Percentiles rank a stretch among this genome's conserved stretches.
phyloP scores from a whole-genome alignment of 257 asterid genomes.

The Gentiana straminea region DNA sequence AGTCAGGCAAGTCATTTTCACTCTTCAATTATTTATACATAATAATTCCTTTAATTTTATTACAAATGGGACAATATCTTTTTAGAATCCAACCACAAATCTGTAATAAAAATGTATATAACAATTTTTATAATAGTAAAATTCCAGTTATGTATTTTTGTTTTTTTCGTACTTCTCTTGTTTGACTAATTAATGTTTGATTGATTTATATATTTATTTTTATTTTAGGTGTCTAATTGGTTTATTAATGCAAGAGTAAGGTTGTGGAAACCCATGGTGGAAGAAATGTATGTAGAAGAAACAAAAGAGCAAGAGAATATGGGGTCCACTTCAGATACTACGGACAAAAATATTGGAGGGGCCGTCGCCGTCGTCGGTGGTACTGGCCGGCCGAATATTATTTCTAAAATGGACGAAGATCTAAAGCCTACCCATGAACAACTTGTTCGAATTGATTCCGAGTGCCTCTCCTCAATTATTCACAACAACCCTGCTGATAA shows the following conservation, averaged over 20 bases:
- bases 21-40: conserved; percentile 11
- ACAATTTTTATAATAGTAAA: too few relatives aligned
- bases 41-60: conserved; percentile 11
- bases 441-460: conserved; percentile 52
- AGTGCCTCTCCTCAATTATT: conserved; percentile 62
- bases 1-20: conserved; percentile 73
- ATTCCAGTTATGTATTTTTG: too few relatives aligned
- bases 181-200: not conserved
- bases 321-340: conserved; percentile 1
- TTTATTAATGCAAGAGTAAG: conserved; percentile 90
- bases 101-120: too few relatives aligned
- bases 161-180: too few relatives aligned
- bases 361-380: conserved; percentile 8
- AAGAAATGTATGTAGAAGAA: conserved; percentile 86
- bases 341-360: not conserved
- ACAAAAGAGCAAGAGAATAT: conserved; percentile 37
- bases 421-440: conserved; percentile 56
- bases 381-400: conserved; percentile 3
- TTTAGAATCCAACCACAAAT: conserved; percentile 7
- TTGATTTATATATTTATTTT: too few relatives aligned
- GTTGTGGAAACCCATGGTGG: conserved; percentile 97
- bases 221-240: conserved; percentile 78
- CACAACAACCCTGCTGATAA: conserved; percentile 23
- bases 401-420: conserved; percentile 20
- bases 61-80: conserved; percentile 19